Base-by-base conservation (phyloP, 2,329 filamentous ascomycete species). In the Moelleriella libera region DNA sequence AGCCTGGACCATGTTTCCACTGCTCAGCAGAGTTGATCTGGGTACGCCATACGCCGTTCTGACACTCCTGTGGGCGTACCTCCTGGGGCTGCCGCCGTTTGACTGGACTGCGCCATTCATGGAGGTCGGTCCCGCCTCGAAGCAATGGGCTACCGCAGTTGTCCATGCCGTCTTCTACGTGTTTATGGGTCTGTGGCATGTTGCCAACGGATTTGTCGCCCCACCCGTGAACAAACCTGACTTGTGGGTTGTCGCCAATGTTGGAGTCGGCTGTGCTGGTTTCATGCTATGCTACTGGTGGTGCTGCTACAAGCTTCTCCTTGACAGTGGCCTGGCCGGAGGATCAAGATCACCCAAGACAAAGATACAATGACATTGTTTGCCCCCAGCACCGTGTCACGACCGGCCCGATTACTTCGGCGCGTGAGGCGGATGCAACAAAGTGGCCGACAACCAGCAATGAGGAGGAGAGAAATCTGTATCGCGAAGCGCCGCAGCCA, bases 201-300 rank as follows among this genome's bases (percentile, higher is more conserved):
- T 86, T 10, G 68, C 80, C 1, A 87, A 95, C 55, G 75, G 75
- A 1, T 80, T 80, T 50, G 66, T 88, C 1, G 51, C 63, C 8
- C 81, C 89, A 11, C 89, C 90, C 5, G 56, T 68, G 0, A 72
- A 75, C 49, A 96, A 94, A 65, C 92, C 92, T 0, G 92, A 98
- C 67, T 68, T 98, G 1, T 98, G 90, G 90, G 82, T 94, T 3
- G 89, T 98, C 3, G 75, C 81, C 10, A 98, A 98, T 58, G 88
- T 92, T 7, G 80, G 88, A 14, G 66, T 97, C 28, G 92, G 92
- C 6, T 86, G 86, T 28, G 82, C 78, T 4, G 92, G 88, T 0
- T 98, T 97, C 61, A 77, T 77, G 0, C 67, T 94, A 34, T 94
- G 88, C 63, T 97, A 96, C 62, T 59, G 92, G 6, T 98, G 92